A percentile compares a stretch with the other conserved stretches of the same genome.
Conservation (phyloP, 1,139 yeast genomes). For the Hyphopichia buzzinii region DNA sequence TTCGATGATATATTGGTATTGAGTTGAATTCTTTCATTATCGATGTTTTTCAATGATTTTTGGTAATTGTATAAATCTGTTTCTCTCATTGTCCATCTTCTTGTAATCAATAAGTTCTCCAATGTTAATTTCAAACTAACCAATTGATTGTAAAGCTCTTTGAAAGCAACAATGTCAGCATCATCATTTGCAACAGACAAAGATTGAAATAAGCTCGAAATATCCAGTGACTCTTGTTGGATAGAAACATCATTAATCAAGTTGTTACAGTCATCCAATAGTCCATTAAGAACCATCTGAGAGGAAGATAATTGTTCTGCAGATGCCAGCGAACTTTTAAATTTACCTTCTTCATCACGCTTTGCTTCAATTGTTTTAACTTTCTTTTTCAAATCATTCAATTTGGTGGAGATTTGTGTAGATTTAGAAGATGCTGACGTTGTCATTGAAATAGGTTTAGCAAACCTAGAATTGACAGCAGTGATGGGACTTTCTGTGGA, state of each 20-base stretch:
- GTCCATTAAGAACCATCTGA: slow-evolving; percentile 67
- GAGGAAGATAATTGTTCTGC: slow-evolving; percentile 23
- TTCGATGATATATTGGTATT: slow-evolving; percentile 8
- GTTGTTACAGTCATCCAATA: slow-evolving; percentile 79
- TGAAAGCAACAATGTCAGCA: slow-evolving; percentile 17
- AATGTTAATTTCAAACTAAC: slow-evolving; percentile 66
- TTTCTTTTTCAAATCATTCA: slow-evolving; percentile 19
- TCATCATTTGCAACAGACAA: slow-evolving; percentile 12
- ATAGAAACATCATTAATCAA: slow-evolving; percentile 68
- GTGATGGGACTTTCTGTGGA: slow-evolving; percentile 1
- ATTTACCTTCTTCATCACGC: slow-evolving; percentile 37
- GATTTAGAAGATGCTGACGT: background rate
- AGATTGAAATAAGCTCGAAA: slow-evolving; percentile 10
- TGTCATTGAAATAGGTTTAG: background rate
- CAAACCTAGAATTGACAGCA: background rate
- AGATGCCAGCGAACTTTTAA: slow-evolving; percentile 21
- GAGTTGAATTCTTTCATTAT: slow-evolving; percentile 56
- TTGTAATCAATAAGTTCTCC: slow-evolving; percentile 80
- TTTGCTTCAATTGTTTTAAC: slow-evolving; percentile 30
- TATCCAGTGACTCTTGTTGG: slow-evolving; percentile 41
- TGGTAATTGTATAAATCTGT: slow-evolving; percentile 88
- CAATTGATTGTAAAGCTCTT: slow-evolving; percentile 37
- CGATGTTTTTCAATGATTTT: slow-evolving; percentile 67
- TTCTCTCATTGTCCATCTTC: slow-evolving; percentile 96
- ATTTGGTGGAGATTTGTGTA: slow-evolving; percentile 5